Evolutionary conservation across 164 flowering plant species (phyloP), one percentile per base, ranked within the genome.

Genomic region (Stephania japonica): DNA sequence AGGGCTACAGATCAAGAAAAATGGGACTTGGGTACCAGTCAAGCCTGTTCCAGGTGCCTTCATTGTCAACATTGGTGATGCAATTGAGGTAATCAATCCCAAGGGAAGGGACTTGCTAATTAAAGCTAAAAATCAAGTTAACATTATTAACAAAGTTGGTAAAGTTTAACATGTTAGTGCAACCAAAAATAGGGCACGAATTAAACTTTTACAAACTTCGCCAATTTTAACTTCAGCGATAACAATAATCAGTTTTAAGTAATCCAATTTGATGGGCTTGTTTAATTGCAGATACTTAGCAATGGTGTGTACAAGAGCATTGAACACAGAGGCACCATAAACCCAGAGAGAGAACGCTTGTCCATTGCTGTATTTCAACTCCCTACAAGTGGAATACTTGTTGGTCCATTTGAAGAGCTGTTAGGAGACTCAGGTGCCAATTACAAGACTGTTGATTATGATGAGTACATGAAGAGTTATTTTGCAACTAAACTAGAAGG

Each of bases 1-100:
- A 62, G 89, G 89, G 13, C 81, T 86, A 9, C 86, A 86, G 18
- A 76, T 87, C n/a, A 76, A 74, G 44, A 87, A 85, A 68, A 83
- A 87, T 62, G 88, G 85, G 12, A 76, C 21, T 5, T 87, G 90
- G 90, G 67, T 87, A 19, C 79, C 85, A 8, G 77, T 86, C 42
- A 77, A 75, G 25, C 84, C 86, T 1, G 84, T 81, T 18, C 81
- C 78, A 41, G 32, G 78, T 74, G 84, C 85, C 19, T 83, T 83
- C 80, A 7, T 11, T 9, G 71, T 79, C 77, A 85, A 85, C 61
- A 64, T 85, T 74, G 89, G 87, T n/a, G 85, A 85, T 66, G 78
- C 79, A 7, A 32, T 82, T 75, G 86, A 85, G 87, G 86, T 86
- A 77, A 18, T 14, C n/a, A n/a, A n/a, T n/a, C n/a, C n/a, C n/a